A percentile compares a stretch with the other conserved stretches of the same genome.
Conservation (phyloP, 176 grass and related monocot species). For the Canna indica region DNA sequence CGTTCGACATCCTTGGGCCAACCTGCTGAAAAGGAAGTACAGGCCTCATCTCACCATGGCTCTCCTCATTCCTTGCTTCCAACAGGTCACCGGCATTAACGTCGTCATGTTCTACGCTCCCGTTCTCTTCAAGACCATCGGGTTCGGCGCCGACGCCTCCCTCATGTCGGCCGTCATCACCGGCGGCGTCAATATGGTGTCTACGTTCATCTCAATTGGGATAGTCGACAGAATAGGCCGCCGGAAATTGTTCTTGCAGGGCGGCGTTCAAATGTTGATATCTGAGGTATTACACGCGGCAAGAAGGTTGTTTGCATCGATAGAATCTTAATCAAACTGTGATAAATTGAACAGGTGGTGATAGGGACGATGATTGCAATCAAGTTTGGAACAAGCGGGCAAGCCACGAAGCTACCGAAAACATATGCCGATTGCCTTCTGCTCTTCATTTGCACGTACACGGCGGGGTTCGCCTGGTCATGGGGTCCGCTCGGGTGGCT, state of each 20-base stretch:
- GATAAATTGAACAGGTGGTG: background rate
- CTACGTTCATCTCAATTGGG: slow-evolving; percentile 35
- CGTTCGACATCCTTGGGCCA: slow-evolving; percentile 46
- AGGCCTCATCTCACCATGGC: slow-evolving; percentile 52
- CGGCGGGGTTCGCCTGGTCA: slow-evolving; percentile 14
- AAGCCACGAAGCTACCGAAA: background rate
- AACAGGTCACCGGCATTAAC: slow-evolving; percentile 66
- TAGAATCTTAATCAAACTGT: no score
- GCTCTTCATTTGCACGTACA: background rate
- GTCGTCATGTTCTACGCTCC: slow-evolving; percentile 77
- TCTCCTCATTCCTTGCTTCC: slow-evolving; percentile 50
- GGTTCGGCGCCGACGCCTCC: slow-evolving; percentile 45
- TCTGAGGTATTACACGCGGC: no score
- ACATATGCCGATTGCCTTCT: background rate
- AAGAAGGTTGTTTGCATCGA: no score
- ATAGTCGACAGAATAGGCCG: slow-evolving; percentile 42
- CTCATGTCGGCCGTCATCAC: slow-evolving; percentile 68
- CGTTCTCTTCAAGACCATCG: slow-evolving; percentile 54
- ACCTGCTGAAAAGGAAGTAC: slow-evolving; percentile 42
- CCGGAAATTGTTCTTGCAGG: slow-evolving; percentile 40
- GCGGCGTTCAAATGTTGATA: slow-evolving; percentile 40
- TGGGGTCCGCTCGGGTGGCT: slow-evolving; percentile 38
- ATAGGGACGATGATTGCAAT: slow-evolving; percentile 34
- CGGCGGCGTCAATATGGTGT: slow-evolving; percentile 51
- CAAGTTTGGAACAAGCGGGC: slow-evolving; percentile 41